Base-by-base conservation (phyloP, 176 grass and related monocot genomes). In the Raddia distichophylla region DNA sequence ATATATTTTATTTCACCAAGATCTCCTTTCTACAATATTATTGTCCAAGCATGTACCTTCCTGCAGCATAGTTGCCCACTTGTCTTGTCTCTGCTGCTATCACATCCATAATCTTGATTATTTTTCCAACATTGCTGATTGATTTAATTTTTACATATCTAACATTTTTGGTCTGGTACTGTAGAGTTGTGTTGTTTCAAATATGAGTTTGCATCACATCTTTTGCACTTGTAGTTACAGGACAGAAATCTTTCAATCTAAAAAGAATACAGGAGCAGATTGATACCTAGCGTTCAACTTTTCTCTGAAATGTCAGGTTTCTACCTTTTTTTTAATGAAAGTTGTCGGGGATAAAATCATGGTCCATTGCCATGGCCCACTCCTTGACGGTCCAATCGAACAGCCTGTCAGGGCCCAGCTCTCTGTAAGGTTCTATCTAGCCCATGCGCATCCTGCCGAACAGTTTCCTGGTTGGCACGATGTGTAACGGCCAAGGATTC, bases 281-380 rank as follows among this genome's bases (percentile, higher is more conserved):
- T 0, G 10, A 32, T 43, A 32, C n/a, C 16, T 60, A 20, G 2
- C 20, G 27, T 63, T 84, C 15, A 73, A 13, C 50, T 74, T 88
- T 51, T 60, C 19, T 74, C 52, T 33, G 67, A 67, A 74, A 80
- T 68, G 42, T 74, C 17, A 61, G 54, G 47, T 42, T 75, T n/a
- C 78, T 75, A 80, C 27, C 56, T 40, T 71, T 51, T 54, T 48
- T 40, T 40, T 40, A 40, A 40, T 27, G 27, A 27, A 27, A 27
- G 1, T 27, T n/a, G n/a, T n/a, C n/a, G n/a, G n/a, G n/a, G n/a
- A n/a, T n/a, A n/a, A n/a, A n/a, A n/a, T n/a, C n/a, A n/a, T n/a
- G n/a, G n/a, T n/a, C n/a, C n/a, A n/a, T n/a, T n/a, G n/a, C n/a
- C n/a, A n/a, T n/a, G n/a, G n/a, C n/a, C n/a, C n/a, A n/a, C n/a